Base-by-base conservation (phyloP, 2,329 filamentous ascomycete species). In the Celoporthe dispersa region DNA sequence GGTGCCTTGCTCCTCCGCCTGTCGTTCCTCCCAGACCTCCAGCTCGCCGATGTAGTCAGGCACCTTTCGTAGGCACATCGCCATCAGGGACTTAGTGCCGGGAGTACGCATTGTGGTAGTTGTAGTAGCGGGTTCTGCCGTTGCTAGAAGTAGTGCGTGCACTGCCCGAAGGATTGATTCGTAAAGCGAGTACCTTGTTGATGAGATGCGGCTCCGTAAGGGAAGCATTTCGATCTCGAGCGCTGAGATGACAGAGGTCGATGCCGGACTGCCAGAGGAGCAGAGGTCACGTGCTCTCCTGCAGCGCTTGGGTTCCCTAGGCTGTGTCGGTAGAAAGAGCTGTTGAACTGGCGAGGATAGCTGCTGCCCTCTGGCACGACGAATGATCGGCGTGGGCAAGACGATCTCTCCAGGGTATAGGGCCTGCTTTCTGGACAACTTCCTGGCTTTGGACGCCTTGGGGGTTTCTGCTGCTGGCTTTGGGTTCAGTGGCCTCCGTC, bases 61-160 rank as follows among this genome's bases (percentile, higher is more conserved):
- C 19, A 88, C 78, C 70, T 80, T 82, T 66, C 81, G 79, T 7
- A 88, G 78, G 69, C 84, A 85, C 80, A 85, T 84, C 28, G 82
- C 81, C 25, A 87, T 71, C 12, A 88, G 78, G 5, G 84, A 85
- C 35, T 78, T 81, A 55, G 71, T 25, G 19, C 62, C 72, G 39
- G 7, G 16, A 5, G 39, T 1, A 33, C 8, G 44, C 7, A 48
- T n/a, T 3, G 22, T 53, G 22, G 55, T 31, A 12, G 31, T 25
- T 35, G 53, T 33, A 19, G 66, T 2, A 19, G 57, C 5, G 1
- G 70, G 25, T 66, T 64, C 41, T 60, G 75, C 25, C 3, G 84
- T 86, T 4, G 82, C 80, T 53, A 79, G 79, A 3, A 86, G 76
- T 33, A 87, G 75, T 6, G 81, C 77, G 61, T 85, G 83, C 19